Conservation (phyloP, 2,329 filamentous ascomycete species). For the Oidium heveae region DNA sequence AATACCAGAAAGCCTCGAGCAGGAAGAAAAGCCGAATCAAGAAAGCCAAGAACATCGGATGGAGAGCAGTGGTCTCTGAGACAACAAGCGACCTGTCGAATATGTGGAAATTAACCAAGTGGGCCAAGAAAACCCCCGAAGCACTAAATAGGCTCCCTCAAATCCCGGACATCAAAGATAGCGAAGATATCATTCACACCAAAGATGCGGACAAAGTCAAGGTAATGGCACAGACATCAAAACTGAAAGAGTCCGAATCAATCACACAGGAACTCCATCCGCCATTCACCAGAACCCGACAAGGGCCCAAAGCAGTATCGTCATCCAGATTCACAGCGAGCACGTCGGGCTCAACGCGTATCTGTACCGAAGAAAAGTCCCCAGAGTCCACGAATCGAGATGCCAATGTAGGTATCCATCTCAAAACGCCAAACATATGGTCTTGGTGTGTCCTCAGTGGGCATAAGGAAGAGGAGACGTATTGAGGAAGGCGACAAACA, state of each 20-base stretch:
- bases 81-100: neutral
- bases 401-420: constrained; percentile 1
- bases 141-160: neutral
- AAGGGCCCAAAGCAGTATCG: neutral
- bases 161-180: neutral
- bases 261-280: neutral
- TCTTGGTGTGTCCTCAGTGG: too few relatives aligned
- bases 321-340: neutral
- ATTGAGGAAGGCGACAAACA: too few relatives aligned
- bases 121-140: neutral
- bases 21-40: neutral
- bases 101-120: neutral
- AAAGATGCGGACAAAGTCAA: neutral
- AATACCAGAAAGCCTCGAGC: neutral
- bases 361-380: neutral
- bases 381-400: neutral
- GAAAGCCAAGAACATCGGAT: neutral
- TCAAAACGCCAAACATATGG: too few relatives aligned
- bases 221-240: neutral
- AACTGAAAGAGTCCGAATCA: too few relatives aligned
- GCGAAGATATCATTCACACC: neutral
- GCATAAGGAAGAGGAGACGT: too few relatives aligned
- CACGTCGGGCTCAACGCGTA: neutral
- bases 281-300: neutral
- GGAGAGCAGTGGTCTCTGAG: neutral